Conservation (phyloP, 768 basidiomycete genomes). For the Phlebiopsis flavidoalba region DNA sequence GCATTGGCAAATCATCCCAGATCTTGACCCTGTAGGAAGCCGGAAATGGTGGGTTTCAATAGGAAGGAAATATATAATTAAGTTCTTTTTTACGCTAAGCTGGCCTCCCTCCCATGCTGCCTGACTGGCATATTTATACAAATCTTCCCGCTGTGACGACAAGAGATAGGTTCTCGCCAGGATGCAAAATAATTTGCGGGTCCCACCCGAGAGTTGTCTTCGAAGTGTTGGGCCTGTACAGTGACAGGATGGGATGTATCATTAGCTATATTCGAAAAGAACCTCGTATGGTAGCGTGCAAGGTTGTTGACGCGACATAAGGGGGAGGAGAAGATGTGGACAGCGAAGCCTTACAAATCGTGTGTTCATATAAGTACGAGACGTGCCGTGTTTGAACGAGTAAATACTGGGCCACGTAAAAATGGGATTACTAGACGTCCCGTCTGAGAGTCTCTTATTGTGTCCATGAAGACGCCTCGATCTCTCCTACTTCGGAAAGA, state of each 20-base stretch:
- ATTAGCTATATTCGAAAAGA: conserved; percentile 45
- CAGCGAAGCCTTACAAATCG: background rate
- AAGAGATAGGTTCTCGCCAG: conserved; percentile 38
- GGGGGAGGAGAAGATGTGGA: background rate
- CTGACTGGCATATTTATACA: conserved; percentile 44
- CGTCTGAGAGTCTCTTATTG: background rate
- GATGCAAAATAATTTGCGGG: conserved; percentile 35
- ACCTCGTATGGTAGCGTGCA: conserved; percentile 51
- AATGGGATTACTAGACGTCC: background rate
- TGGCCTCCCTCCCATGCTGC: conserved; percentile 33
- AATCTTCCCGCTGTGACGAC: conserved; percentile 43
- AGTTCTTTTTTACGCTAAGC: conserved; percentile 42
- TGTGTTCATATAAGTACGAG: background rate
- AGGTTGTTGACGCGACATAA: conserved; percentile 36
- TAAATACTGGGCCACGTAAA: background rate
- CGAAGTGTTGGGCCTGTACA: conserved; percentile 33
- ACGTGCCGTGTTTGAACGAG: background rate
- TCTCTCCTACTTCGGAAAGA: too few relatives aligned
- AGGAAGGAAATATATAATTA: too few relatives aligned
- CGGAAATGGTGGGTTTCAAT: background rate
- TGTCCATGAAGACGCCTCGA: background rate
- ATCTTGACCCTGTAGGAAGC: conserved; percentile 31
- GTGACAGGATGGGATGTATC: conserved; percentile 36
- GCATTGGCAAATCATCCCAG: conserved; percentile 41
- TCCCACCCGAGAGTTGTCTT: conserved; percentile 23